phyloP scores from a whole-genome alignment of 192 early-diverging fungal genomes.

The Geranomyces variabilis region DNA sequence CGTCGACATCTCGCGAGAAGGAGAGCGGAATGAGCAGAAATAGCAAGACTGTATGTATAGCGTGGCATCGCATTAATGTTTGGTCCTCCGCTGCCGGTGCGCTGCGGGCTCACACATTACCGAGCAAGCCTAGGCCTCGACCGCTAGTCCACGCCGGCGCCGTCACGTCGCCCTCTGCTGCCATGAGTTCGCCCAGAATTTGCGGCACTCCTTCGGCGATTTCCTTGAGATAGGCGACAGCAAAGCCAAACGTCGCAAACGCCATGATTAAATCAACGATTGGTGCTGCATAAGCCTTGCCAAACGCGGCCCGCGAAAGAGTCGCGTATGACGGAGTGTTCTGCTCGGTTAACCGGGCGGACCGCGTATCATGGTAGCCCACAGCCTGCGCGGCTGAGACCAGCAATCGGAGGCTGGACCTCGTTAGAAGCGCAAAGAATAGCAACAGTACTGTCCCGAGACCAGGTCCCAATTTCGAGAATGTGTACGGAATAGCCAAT shows the following conservation, averaged over 20 bases:
- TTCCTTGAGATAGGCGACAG: conserved; percentile 82
- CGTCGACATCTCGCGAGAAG: conserved; percentile 77
- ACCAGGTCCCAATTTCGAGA: conserved; percentile 74
- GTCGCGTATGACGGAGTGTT: conserved; percentile 63
- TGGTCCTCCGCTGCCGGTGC: too few relatives aligned
- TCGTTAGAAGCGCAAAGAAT: conserved; percentile 68
- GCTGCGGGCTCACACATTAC: conserved; percentile 7
- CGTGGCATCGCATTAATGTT: too few relatives aligned
- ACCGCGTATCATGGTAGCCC: conserved; percentile 7
- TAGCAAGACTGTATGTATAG: conserved; percentile 71
- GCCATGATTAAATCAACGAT: conserved; percentile 83
- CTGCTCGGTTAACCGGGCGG: conserved; percentile 39
- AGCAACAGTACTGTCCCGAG: conserved; percentile 75
- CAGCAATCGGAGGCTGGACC: conserved; percentile 78
- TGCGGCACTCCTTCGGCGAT: conserved; percentile 80
- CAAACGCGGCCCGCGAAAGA: conserved; percentile 57
- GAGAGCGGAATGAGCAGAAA: conserved; percentile 69
- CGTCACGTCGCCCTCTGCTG: conserved; percentile 5
- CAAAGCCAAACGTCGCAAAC: conserved; percentile 88
- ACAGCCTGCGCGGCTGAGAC: conserved; percentile 28
- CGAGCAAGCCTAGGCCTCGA: conserved; percentile 70
- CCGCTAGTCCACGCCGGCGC: conserved; percentile 3
- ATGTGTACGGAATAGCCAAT: conserved; percentile 65
- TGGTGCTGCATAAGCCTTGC: conserved; percentile 66
- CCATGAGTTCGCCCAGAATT: conserved; percentile 17